These are phyloP conservation scores for Neotropicomus parvogracilis DNA, from an alignment of 1,284 basidiomycete species.

Conservation along the genomic window DNA sequence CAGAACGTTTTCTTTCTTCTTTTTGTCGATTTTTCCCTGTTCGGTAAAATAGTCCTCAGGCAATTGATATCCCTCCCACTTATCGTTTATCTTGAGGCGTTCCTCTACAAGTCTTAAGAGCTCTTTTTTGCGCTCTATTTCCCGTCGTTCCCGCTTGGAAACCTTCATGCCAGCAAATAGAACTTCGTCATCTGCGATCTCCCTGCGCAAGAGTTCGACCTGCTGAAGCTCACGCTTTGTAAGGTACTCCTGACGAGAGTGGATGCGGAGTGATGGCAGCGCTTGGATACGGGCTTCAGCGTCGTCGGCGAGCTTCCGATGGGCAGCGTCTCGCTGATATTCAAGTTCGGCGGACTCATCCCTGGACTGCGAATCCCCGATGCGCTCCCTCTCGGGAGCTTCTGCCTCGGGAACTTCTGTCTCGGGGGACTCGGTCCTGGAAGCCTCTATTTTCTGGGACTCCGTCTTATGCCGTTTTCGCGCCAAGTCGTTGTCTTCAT, in stretches of 20 bases:
- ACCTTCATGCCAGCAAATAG: slow-evolving; percentile 87
- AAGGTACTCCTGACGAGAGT: slow-evolving; percentile 91
- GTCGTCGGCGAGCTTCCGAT: slow-evolving; percentile 85
- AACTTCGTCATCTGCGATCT: slow-evolving; percentile 90
- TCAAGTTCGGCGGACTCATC: slow-evolving; percentile 93
- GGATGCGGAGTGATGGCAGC: slow-evolving; percentile 79
- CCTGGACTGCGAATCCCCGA: slow-evolving; percentile 80
- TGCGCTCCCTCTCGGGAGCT: slow-evolving; percentile 67
- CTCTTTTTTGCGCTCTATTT: slow-evolving; percentile 91
- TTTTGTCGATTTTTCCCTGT: slow-evolving; percentile 97
- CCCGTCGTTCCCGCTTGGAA: slow-evolving; percentile 78
- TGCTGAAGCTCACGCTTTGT: slow-evolving; percentile 95
- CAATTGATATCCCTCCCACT: slow-evolving; percentile 89
- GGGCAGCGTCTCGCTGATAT: slow-evolving; percentile 76
- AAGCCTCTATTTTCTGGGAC: slow-evolving; percentile 25
- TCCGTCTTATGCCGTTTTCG: slow-evolving; percentile 61
- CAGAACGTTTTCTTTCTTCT: slow-evolving; percentile 91
- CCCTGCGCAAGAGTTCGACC: slow-evolving; percentile 88
- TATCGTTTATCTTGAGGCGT: slow-evolving; percentile 89
- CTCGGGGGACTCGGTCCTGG: slow-evolving; percentile 59
- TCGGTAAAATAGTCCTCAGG: slow-evolving; percentile 98
- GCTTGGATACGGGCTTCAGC: slow-evolving; percentile 70
- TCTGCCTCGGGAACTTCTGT: slow-evolving; percentile 65
- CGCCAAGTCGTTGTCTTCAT: slow-evolving; percentile 79
- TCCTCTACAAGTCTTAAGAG: slow-evolving; percentile 91